These are phyloP conservation scores for Talaromyces proteolyticus DNA, from an alignment of 495 filamentous ascomycete genomes.

Conservation along the genomic window DNA sequence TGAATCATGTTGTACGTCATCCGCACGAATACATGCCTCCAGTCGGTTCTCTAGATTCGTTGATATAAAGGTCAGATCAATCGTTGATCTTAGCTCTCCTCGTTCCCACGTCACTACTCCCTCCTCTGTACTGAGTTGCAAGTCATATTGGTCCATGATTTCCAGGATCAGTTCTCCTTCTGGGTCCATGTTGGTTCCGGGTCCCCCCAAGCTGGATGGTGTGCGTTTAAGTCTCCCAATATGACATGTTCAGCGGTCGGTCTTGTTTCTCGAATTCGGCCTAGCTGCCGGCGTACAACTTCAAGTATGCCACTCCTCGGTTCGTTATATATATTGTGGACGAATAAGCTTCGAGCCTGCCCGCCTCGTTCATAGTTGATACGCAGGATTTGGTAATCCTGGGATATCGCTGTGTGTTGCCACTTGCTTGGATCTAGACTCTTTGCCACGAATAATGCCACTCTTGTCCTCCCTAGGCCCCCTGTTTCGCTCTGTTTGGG, in stretches of 20 bases:
- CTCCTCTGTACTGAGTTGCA: slow-evolving; percentile 3
- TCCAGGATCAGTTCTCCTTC: slow-evolving; percentile 4
- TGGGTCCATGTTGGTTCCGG: neutral
- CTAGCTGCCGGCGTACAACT: too few species aligned
- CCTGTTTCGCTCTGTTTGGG: too few species aligned
- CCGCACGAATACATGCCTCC: neutral
- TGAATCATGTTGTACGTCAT: slow-evolving; percentile 3
- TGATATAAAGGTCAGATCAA: slow-evolving; percentile 8
- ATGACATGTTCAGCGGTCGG: slow-evolving; percentile 8
- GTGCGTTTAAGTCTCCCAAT: slow-evolving; percentile 20
- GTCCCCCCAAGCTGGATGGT: slow-evolving; percentile 14
- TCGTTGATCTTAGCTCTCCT: neutral
- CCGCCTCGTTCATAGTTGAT: neutral
- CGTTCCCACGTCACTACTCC: slow-evolving; percentile 5
- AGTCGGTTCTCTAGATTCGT: neutral
- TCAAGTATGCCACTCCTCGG: too few species aligned
- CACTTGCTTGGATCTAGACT: neutral
- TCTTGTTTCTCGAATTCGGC: neutral
- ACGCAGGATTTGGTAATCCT: slow-evolving; percentile 1
- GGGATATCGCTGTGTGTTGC: neutral
- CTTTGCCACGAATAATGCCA: slow-evolving; percentile 7
- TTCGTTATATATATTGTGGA: slow-evolving; percentile 7
- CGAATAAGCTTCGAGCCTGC: neutral
- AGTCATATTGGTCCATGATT: slow-evolving; percentile 4
- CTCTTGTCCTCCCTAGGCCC: slow-evolving; percentile 2